Base-by-base conservation (phyloP, 768 basidiomycete species). In the Suillus luteus region DNA sequence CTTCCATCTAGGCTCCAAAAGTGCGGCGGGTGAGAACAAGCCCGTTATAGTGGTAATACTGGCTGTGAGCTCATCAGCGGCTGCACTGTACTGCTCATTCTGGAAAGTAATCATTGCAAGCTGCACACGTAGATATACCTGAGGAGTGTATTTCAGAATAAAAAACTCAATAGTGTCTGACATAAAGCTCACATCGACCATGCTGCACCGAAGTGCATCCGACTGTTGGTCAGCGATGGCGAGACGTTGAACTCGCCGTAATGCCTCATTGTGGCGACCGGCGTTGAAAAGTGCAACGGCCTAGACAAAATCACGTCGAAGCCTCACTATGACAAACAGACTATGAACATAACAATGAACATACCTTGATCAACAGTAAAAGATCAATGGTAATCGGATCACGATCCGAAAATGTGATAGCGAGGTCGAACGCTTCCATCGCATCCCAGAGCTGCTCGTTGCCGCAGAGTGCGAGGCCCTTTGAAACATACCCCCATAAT, bases 111-210 rank as follows among this genome's bases (percentile, higher is more conserved):
- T 48, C 46, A 22, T 48, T 22, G 46, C 46, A 22, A 48, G 46
- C 46, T 48, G 46, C 2, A 48, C 46, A 7, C 12, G 46, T 3
- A 48, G 46, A 48, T 48, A 48, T 22, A 22, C 12, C 46, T 48
- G 2, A 48, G 5, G 11, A 48, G 2, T 7, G 5, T 48, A 48
- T 48, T 48, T 48, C 46, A 48, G 46, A 48, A 48, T 22, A 14
- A 22, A 48, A 48, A 22, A 22, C 12, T 6, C 46, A 27, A 48
- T 48, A 11, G 5, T 1, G 22, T 22, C 46, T 48, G 12, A 48
- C 46, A 46, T 48, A 48, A 48, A 48, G 22, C 46, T 22, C 22
- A 48, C 46, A 48, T 22, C 46, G n/a, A 48, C 46, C 46, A 48
- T 48, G 22, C 22, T 48, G 46, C 46, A 48, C 22, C 11, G 22